A percentile compares a stretch with the other conserved stretches of the same genome.
Conservation (phyloP, 1,139 yeast species). For the Kodamaea sp. region DNA sequence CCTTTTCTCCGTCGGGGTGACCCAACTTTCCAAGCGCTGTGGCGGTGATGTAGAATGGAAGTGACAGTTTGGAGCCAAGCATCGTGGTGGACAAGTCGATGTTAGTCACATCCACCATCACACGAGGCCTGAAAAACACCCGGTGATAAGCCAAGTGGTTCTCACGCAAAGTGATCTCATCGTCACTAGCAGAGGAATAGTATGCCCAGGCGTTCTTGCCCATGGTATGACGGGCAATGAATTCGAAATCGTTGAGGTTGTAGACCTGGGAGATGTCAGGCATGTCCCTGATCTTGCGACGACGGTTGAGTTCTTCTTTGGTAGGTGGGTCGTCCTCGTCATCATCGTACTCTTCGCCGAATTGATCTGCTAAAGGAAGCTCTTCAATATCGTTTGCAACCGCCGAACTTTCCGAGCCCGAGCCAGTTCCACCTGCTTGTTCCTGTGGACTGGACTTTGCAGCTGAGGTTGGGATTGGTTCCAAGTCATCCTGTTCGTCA, state of each 20-base stretch:
- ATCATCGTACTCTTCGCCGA: slow-evolving; percentile 22
- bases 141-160: slow-evolving; percentile 88
- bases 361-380: slow-evolving; percentile 11
- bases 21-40: slow-evolving; percentile 83
- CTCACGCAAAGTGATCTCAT: slow-evolving; percentile 85
- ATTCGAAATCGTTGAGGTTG: slow-evolving; percentile 79
- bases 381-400: slow-evolving; percentile 5
- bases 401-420: not conserved
- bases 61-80: slow-evolving; percentile 39
- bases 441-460: no score
- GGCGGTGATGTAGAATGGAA: slow-evolving; percentile 76
- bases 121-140: slow-evolving; percentile 79
- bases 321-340: slow-evolving; percentile 33
- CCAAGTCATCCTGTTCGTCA: slow-evolving; percentile 43
- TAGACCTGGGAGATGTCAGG: slow-evolving; percentile 72
- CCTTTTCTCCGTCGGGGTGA: slow-evolving; percentile 75
- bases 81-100: slow-evolving; percentile 40
- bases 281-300: slow-evolving; percentile 27
- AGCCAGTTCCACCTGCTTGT: not conserved
- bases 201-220: slow-evolving; percentile 87
- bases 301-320: slow-evolving; percentile 31
- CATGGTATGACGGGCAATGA: slow-evolving; percentile 75
- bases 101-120: slow-evolving; percentile 68
- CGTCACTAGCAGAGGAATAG: slow-evolving; percentile 90
- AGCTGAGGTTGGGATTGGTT: slow-evolving; percentile 20